phyloP scores from a whole-genome alignment of 768 basidiomycete species.

The Phylloporus rhodoxanthus region DNA sequence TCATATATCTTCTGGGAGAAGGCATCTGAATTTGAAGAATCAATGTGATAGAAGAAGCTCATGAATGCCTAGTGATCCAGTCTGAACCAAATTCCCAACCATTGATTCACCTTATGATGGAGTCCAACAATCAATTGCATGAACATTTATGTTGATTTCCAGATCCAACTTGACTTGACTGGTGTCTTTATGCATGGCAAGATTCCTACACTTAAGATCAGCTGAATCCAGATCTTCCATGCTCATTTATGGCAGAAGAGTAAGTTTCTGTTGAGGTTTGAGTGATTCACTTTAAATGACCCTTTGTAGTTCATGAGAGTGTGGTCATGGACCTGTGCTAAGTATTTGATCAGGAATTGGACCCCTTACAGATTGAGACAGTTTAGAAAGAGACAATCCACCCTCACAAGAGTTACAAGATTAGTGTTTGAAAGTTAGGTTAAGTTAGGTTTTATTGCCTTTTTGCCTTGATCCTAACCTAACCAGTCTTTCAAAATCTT shows the following conservation, averaged over 20 bases:
- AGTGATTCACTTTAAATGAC: constrained; percentile 6
- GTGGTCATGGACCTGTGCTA: constrained; percentile 97
- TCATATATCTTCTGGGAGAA: constrained; percentile 99
- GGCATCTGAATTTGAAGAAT: constrained; percentile 93
- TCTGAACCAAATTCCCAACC: constrained; percentile 96
- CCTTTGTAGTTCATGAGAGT: constrained; percentile 68
- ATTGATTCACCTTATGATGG: constrained; percentile 99
- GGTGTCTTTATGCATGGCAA: constrained; percentile 99
- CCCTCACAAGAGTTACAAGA: constrained; percentile 99
- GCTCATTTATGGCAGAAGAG: constrained; percentile 99
- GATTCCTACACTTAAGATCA: constrained; percentile 96
- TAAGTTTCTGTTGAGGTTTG: constrained; percentile 37
- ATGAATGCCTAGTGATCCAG: constrained; percentile 98
- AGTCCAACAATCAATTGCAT: constrained; percentile 98
- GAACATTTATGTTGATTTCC: constrained; percentile 99
- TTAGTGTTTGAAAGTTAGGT: no score
- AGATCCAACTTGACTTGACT: constrained; percentile 96
- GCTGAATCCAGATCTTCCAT: constrained; percentile 99
- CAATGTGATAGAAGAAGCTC: constrained; percentile 92
- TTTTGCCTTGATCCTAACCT: no score
- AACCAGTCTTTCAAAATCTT: no score
- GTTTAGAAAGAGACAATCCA: constrained; percentile 99
- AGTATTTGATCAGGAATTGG: constrained; percentile 98
- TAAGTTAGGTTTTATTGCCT: no score
- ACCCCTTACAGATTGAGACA: constrained; percentile 96